phyloP scores from a whole-genome alignment of 768 basidiomycete genomes.

The Phaffia tasmanica region DNA sequence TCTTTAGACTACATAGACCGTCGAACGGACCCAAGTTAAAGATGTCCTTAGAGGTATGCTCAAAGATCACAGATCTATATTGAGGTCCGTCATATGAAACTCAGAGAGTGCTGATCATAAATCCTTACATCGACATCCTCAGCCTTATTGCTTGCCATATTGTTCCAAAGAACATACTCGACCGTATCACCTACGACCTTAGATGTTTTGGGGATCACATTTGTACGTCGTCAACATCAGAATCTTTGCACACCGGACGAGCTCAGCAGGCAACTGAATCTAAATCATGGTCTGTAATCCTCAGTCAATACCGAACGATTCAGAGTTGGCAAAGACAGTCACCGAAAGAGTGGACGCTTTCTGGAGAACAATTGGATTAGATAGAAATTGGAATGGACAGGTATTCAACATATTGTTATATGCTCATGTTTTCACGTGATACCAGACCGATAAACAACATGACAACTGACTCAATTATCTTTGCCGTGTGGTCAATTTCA shows the following conservation, averaged over 20 bases:
- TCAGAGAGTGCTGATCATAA: background rate
- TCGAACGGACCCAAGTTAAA: background rate
- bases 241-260: background rate
- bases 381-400: constrained; percentile 7
- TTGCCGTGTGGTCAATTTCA: background rate
- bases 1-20: background rate
- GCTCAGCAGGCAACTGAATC: background rate
- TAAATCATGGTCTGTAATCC: too few species aligned
- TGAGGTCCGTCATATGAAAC: background rate
- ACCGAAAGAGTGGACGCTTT: constrained; percentile 1
- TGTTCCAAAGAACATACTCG: constrained; percentile 14
- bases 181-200: background rate
- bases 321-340: background rate
- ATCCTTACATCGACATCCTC: background rate
- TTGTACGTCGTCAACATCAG: background rate
- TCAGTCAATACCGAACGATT: constrained; percentile 12
- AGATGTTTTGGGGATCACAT: constrained; percentile 17
- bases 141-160: constrained; percentile 12
- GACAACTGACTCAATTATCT: background rate
- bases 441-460: background rate
- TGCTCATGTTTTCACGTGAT: background rate
- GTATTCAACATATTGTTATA: background rate
- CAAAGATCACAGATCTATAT: background rate
- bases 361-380: constrained; percentile 3
- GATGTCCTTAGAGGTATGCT: constrained; percentile 20